Evolutionary conservation across 225 moss, liverwort and hornwort genomes (phyloP).

Genomic region (Climacium dendroides): DNA sequence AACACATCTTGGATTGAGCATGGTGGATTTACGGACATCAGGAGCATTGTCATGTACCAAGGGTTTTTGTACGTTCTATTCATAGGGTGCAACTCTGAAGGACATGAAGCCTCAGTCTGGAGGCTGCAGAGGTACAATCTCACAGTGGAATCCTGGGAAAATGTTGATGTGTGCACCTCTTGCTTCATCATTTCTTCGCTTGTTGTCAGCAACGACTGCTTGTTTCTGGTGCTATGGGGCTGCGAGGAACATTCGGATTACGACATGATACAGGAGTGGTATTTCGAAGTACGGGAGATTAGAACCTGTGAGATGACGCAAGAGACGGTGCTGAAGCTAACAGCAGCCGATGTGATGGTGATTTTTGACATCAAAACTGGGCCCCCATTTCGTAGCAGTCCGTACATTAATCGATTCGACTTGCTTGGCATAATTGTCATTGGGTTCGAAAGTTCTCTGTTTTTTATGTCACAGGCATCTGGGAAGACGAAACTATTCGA

Average conservation of each 20-base stretch:
- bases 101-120: not conserved
- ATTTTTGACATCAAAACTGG: not conserved
- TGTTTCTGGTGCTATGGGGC: not conserved
- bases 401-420: not conserved
- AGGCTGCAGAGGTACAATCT: not conserved
- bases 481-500: not conserved
- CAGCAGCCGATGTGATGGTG: not conserved
- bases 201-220: not conserved
- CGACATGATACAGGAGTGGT: too few species aligned
- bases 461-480: not conserved
- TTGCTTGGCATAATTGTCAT: not conserved
- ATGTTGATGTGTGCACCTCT: not conserved
- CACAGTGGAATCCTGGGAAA: not conserved
- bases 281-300: not conserved
- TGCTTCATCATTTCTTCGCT: not conserved
- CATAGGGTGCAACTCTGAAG: too few species aligned
- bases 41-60: not conserved
- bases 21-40: too few species aligned
- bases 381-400: not conserved
- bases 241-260: not conserved
- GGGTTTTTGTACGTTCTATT: not conserved
- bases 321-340: not conserved
- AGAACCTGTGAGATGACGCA: not conserved
- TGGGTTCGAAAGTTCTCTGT: not conserved
- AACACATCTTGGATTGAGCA: not conserved